Evolutionary conservation across 495 filamentous ascomycete species (phyloP).

Genomic region (Daldinia decipiens): DNA sequence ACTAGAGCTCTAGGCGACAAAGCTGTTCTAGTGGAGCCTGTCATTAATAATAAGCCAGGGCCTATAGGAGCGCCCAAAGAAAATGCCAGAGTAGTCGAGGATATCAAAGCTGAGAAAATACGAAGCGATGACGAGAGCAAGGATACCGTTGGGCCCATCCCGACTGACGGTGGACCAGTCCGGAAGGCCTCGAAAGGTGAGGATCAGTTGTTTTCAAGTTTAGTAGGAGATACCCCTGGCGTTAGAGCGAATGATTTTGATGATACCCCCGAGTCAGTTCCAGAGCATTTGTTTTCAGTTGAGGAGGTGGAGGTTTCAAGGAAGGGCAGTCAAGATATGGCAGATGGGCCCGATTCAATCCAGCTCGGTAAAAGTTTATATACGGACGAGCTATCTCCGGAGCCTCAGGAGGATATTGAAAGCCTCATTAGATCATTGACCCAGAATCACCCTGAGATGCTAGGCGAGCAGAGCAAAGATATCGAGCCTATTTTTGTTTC

Average conservation of each 20-base stretch:
- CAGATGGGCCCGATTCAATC: background rate
- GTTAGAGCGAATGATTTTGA: conserved; percentile 23
- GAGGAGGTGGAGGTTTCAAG: conserved; percentile 5
- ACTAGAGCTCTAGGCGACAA: background rate
- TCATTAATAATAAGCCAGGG: conserved; percentile 16
- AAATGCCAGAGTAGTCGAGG: background rate
- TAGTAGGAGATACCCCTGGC: conserved; percentile 14
- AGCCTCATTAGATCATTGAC: background rate
- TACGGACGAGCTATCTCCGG: conserved; percentile 4
- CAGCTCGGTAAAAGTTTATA: conserved; percentile 8
- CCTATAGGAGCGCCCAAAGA: conserved; percentile 31
- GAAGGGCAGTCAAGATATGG: conserved; percentile 12
- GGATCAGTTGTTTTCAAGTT: conserved; percentile 46
- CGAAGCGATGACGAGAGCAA: conserved; percentile 50
- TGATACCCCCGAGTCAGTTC: conserved; percentile 45
- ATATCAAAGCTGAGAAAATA: conserved; percentile 21
- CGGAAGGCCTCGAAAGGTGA: conserved; percentile 53
- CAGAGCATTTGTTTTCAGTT: conserved; percentile 29
- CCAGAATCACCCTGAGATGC: background rate
- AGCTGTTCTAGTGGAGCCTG: background rate
- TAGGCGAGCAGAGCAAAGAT: conserved; percentile 17
- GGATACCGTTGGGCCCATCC: conserved; percentile 51
- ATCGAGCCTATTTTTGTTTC: conserved; percentile 31
- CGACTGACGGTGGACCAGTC: conserved; percentile 47
- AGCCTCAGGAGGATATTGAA: conserved; percentile 12